Evolutionary conservation across 768 basidiomycete genomes (phyloP).

Genomic region (Suillus lakei): DNA sequence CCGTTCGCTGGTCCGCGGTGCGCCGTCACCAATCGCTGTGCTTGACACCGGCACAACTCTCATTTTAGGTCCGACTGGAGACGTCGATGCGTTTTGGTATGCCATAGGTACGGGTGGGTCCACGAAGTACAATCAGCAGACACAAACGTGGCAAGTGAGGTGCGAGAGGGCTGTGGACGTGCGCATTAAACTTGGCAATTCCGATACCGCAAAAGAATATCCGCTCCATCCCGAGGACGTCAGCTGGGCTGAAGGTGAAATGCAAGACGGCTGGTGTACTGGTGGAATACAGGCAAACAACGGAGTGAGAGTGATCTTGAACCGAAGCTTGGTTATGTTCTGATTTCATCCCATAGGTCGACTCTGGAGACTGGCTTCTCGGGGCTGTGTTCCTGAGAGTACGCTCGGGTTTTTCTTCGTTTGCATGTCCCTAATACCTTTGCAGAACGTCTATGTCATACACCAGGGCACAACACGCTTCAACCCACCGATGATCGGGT

Average conservation of each 20-base stretch:
- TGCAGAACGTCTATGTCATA: slow-evolving; percentile 57
- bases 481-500: slow-evolving; percentile 48
- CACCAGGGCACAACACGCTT: slow-evolving; percentile 48
- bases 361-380: slow-evolving; percentile 63
- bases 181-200: slow-evolving; percentile 49
- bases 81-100: slow-evolving; percentile 58
- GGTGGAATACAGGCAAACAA: slow-evolving; percentile 62
- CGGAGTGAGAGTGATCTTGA: slow-evolving; percentile 33
- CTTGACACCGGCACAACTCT: slow-evolving; percentile 68
- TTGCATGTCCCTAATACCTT: slow-evolving; percentile 14
- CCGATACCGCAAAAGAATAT: slow-evolving; percentile 40
- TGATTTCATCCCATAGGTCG: slow-evolving; percentile 38
- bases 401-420: slow-evolving; percentile 15
- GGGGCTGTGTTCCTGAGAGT: slow-evolving; percentile 64
- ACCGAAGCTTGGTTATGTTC: not conserved
- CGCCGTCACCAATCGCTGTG: slow-evolving; percentile 53
- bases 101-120: slow-evolving; percentile 46
- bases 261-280: slow-evolving; percentile 53
- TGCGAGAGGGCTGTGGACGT: slow-evolving; percentile 54
- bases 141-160: slow-evolving; percentile 52
- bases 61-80: slow-evolving; percentile 54
- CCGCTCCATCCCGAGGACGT: slow-evolving; percentile 56
- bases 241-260: slow-evolving; percentile 50
- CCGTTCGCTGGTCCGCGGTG: slow-evolving; percentile 47
- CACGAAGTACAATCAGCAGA: slow-evolving; percentile 39